phyloP scores from a whole-genome alignment of 2,329 filamentous ascomycete genomes.

The Aspergillus alliaceus region DNA sequence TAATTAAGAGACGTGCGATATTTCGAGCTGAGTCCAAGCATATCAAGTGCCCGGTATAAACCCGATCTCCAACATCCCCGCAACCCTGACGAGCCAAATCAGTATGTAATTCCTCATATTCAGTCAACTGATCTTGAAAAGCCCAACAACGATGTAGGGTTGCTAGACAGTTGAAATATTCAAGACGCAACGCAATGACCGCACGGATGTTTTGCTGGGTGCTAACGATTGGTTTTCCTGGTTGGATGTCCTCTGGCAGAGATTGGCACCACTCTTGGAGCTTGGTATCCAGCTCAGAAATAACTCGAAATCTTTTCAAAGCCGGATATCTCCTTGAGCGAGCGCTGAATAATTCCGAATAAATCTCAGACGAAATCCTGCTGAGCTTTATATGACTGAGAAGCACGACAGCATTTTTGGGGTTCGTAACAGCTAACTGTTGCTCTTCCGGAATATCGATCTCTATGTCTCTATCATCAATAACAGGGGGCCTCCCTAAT shows the following conservation, averaged over 20 bases:
- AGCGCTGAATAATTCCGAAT: neutral
- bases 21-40: neutral
- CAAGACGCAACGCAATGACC: neutral
- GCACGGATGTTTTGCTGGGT: neutral
- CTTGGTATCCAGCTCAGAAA: neutral
- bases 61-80: neutral
- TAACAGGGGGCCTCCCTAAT: neutral
- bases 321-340: neutral
- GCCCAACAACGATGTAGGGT: neutral
- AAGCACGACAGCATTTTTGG: neutral
- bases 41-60: neutral
- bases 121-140: neutral
- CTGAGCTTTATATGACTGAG: neutral
- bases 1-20: neutral
- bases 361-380: neutral
- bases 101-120: neutral
- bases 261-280: neutral
- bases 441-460: neutral
- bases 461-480: neutral
- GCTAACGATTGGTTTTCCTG: neutral
- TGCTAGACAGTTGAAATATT: neutral
- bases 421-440: neutral
- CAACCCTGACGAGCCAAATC: neutral
- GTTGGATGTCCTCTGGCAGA: neutral
- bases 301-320: neutral